Percentiles rank a stretch among this genome's conserved stretches.
These are phyloP conservation scores for Termitomyces sp. DNA, from an alignment of 768 basidiomycete species.

Conservation along the genomic window DNA sequence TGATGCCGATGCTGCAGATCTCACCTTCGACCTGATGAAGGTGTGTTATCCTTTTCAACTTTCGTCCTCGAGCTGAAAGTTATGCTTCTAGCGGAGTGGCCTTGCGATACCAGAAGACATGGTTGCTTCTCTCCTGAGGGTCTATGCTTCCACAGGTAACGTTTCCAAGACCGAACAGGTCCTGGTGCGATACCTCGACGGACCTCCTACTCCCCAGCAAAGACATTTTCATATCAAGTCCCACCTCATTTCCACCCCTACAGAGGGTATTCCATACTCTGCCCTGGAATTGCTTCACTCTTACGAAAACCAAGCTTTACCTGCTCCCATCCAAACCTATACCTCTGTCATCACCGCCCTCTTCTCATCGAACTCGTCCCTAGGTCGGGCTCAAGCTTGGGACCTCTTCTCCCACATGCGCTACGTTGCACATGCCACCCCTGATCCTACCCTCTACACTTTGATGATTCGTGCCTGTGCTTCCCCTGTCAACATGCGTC, in stretches of 20 bases:
- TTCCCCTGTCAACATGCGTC: slow-evolving; percentile 37
- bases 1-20: slow-evolving; percentile 49
- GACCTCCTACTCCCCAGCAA: slow-evolving; percentile 48
- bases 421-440: slow-evolving; percentile 85
- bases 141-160: slow-evolving; percentile 47
- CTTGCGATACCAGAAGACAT: slow-evolving; percentile 38
- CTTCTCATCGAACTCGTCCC: slow-evolving; percentile 44
- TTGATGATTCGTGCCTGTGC: slow-evolving; percentile 90
- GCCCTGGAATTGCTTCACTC: slow-evolving; percentile 69
- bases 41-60: slow-evolving; percentile 21
- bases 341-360: slow-evolving; percentile 61
- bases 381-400: slow-evolving; percentile 80
- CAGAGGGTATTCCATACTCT: slow-evolving; percentile 48
- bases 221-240: slow-evolving; percentile 73
- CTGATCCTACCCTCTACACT: slow-evolving; percentile 69
- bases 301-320: slow-evolving; percentile 61
- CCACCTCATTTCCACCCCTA: slow-evolving; percentile 49
- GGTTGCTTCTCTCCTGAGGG: slow-evolving; percentile 44
- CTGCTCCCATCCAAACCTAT: slow-evolving; percentile 76
- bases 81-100: slow-evolving; percentile 35
- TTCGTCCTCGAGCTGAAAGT: neutral
- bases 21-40: slow-evolving; percentile 54
- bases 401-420: slow-evolving; percentile 96
- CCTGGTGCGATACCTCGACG: slow-evolving; percentile 37
- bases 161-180: slow-evolving; percentile 42